A percentile compares a stretch with the other conserved stretches of the same genome.
Evolutionary conservation across 208 protist species (phyloP).

Genomic region (Polymyxa betae): DNA sequence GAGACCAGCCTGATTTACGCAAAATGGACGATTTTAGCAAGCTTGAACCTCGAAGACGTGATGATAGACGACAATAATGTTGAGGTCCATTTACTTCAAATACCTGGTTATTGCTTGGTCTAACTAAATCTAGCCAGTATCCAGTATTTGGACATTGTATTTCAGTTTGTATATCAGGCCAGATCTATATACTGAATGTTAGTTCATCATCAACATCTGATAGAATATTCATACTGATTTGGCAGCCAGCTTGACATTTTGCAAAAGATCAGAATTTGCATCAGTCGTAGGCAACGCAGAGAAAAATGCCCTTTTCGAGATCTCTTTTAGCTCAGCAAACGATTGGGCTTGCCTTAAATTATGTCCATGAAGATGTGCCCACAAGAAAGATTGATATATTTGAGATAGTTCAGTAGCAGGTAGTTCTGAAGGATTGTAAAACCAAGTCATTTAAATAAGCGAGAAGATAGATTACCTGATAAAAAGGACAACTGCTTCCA

Average conservation of each 20-base stretch:
- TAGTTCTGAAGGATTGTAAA: background rate
- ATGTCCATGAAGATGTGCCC: background rate
- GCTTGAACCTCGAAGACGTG: background rate
- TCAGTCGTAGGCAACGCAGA: background rate
- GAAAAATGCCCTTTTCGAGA: background rate
- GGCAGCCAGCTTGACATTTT: background rate
- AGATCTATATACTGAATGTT: background rate
- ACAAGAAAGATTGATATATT: background rate
- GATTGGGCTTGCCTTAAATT: background rate
- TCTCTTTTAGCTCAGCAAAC: background rate
- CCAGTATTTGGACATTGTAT: slow-evolving; percentile 22
- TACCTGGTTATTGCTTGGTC: background rate
- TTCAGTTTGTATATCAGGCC: slow-evolving; percentile 6
- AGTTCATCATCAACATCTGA: background rate
- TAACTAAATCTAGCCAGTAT: slow-evolving; percentile 21
- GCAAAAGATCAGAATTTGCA: background rate
- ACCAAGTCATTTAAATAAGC: background rate
- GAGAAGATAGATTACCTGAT: background rate
- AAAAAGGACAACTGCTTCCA: background rate
- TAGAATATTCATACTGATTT: background rate
- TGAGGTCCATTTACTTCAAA: slow-evolving; percentile 34
- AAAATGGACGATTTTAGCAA: slow-evolving; percentile 11
- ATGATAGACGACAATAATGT: slow-evolving; percentile 32
- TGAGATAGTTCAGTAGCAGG: background rate
- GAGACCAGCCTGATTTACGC: background rate